Evolutionary conservation across 139 green algal genomes (phyloP).

Genomic region (Coelastrella sp.): DNA sequence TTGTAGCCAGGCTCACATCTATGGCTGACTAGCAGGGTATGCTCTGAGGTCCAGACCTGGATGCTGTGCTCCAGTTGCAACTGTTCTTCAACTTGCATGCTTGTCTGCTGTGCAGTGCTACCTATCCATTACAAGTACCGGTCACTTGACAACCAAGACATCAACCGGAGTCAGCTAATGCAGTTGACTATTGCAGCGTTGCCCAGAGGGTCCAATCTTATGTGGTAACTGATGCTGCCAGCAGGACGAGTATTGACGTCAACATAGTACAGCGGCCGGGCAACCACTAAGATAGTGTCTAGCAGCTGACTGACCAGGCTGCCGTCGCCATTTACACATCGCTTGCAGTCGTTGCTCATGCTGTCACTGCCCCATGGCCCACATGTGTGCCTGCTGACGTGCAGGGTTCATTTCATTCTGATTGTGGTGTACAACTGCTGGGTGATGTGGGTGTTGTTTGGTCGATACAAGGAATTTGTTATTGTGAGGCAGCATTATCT

Average conservation of each 20-base stretch:
- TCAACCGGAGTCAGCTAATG: conserved; percentile 43
- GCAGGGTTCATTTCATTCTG: conserved; percentile 54
- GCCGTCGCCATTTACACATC: too few relatives aligned
- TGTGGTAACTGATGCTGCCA: conserved; percentile 27
- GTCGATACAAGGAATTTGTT: conserved; percentile 62
- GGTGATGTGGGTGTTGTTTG: conserved; percentile 56
- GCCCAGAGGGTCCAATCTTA: conserved; percentile 20
- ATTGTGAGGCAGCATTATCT: conserved; percentile 62
- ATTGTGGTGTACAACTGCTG: conserved; percentile 53
- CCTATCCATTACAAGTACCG: conserved; percentile 41
- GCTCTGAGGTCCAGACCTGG: not conserved
- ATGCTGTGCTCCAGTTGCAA: not conserved
- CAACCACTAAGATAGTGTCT: too few relatives aligned
- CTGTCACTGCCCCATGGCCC: not conserved
- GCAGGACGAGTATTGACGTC: not conserved
- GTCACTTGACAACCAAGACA: not conserved
- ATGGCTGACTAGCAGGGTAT: too few relatives aligned
- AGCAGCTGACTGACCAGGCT: too few relatives aligned
- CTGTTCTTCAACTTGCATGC: not conserved
- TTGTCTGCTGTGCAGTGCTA: conserved; percentile 36
- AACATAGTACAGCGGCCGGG: not conserved
- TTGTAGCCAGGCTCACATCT: not conserved
- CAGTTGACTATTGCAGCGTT: conserved; percentile 48
- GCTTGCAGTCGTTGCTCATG: not conserved
- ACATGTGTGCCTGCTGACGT: not conserved